Conservation (phyloP, 176 grass and related monocot species). For the Neostapfia colusana region DNA sequence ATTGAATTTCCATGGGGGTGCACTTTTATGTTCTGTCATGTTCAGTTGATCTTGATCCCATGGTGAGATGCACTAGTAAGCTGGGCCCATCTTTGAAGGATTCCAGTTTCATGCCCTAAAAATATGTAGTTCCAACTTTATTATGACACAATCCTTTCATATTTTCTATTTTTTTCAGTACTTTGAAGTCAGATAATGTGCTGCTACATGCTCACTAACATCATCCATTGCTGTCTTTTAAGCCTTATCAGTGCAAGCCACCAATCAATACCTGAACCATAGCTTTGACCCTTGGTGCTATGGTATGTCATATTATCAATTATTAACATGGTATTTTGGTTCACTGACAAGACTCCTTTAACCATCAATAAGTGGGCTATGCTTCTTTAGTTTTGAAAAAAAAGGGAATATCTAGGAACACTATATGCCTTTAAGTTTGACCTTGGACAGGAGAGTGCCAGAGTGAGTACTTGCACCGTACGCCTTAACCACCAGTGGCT, state of each 20-base stretch:
- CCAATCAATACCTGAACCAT: background rate
- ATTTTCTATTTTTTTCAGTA: background rate
- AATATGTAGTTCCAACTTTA: background rate
- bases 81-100: background rate
- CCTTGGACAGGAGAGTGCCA: background rate
- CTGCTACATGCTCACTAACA: background rate
- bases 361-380: background rate
- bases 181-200: background rate
- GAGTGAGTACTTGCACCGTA: background rate
- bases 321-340: slow-evolving; percentile 13
- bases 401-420: background rate
- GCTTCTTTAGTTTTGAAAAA: background rate
- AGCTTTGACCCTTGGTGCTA: background rate
- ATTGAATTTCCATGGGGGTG: background rate
- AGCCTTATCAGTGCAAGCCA: background rate
- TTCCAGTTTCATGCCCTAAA: background rate
- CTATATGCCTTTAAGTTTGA: background rate
- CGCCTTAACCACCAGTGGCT: background rate
- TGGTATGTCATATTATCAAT: background rate
- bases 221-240: background rate
- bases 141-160: slow-evolving; percentile 4
- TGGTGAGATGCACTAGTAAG: background rate
- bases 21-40: background rate
- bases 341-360: slow-evolving; percentile 10
- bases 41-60: slow-evolving; percentile 14